A percentile compares a stretch with the other conserved stretches of the same genome.
phyloP scores from a whole-genome alignment of 1,139 yeast genomes.

The Lodderomyces parapsilosis region DNA sequence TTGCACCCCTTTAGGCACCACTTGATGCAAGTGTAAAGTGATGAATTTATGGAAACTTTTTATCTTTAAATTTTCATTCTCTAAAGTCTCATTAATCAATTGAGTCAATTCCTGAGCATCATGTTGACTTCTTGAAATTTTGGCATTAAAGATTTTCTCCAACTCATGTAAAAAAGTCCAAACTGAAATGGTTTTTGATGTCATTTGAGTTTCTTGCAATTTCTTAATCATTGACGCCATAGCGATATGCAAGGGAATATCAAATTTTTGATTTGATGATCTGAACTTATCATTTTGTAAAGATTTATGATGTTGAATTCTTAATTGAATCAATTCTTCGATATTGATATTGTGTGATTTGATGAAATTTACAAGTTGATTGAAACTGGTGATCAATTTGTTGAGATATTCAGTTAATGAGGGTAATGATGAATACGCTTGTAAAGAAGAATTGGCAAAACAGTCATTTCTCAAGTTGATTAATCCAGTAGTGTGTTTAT shows the following conservation, averaged over 20 bases:
- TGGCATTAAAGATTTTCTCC: constrained; percentile 75
- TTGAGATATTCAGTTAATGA: constrained; percentile 62
- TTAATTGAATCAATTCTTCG: constrained; percentile 17
- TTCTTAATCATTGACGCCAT: constrained; percentile 53
- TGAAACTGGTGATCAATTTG: constrained; percentile 30
- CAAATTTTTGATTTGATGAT: constrained; percentile 26
- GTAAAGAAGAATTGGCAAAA: constrained; percentile 88
- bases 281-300: constrained; percentile 28
- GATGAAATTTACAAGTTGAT: constrained; percentile 29
- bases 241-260: constrained; percentile 55
- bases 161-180: constrained; percentile 75
- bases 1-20: constrained; percentile 13
- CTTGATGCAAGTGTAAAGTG: constrained; percentile 28
- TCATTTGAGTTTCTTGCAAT: constrained; percentile 61
- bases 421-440: constrained; percentile 75
- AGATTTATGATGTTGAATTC: constrained; percentile 12
- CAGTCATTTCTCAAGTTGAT: constrained; percentile 84
- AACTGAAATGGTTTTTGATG: constrained; percentile 61
- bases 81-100: constrained; percentile 72
- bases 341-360: constrained; percentile 22
- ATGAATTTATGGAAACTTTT: constrained; percentile 17
- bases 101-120: constrained; percentile 94
- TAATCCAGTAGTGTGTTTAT: constrained; percentile 77
- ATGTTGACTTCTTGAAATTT: constrained; percentile 80
- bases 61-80: constrained; percentile 57